Base-by-base conservation (phyloP, 805 yeast genomes). In the Kuraishia cidri region DNA sequence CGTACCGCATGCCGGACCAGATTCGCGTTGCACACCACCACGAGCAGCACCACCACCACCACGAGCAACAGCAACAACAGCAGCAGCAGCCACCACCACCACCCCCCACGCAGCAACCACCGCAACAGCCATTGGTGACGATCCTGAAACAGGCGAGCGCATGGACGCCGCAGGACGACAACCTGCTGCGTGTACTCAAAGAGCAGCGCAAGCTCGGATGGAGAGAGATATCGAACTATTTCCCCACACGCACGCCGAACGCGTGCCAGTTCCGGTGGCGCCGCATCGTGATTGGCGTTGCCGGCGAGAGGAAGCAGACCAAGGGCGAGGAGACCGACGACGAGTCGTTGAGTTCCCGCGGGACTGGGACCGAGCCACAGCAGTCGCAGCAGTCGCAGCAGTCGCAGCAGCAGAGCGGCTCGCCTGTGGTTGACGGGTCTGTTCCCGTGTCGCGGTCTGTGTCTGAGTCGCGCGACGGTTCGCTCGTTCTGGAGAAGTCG, bases 251-350 rank as follows among this genome's bases (percentile, higher is more conserved):
- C 49, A 85, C 95, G 3, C 87, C 94, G 24, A 85, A 83, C 50
- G 94, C 94, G 2, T 83, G 94, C 46, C 94, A 83, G 57, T 83
- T 83, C 50, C 71, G 95, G 44, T 85, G 95, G 95, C 69, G 95
- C 52, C 58, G 95, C 40, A 57, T 69, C 15, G 64, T 66, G 20
- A 52, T 59, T 38, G 66, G 69, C 4, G 56, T 48, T 9, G 45
- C 47, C 23, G 23, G 23, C 23, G 23, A 20, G 23, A 20, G 10
- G 23, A n/a, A n/a, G n/a, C n/a, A n/a, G 7, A n/a, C 27, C 9
- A 6, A 24, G 12, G 10, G n/a, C n/a, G n/a, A n/a, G n/a, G n/a
- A n/a, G n/a, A n/a, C n/a, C n/a, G n/a, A n/a, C n/a, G n/a, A n/a
- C n/a, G n/a, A n/a, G n/a, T n/a, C n/a, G n/a, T n/a, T n/a, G n/a